These are phyloP conservation scores for Spathaspora arborariae DNA, from an alignment of 805 yeast species.

Conservation along the genomic window DNA sequence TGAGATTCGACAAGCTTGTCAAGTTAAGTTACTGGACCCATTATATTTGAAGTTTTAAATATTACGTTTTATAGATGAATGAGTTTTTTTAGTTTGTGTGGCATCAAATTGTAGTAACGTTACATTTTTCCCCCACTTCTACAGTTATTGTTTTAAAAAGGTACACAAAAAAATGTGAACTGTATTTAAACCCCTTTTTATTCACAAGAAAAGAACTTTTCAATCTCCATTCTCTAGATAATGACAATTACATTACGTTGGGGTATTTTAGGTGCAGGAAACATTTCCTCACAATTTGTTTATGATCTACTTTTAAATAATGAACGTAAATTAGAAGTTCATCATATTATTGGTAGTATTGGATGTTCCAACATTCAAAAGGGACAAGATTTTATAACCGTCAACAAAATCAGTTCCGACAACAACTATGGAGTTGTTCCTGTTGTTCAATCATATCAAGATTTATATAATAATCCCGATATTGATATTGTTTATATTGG, in stretches of 20 bases:
- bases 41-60: constrained; percentile 22
- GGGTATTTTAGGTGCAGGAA: constrained; percentile 51
- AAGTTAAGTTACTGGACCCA: constrained; percentile 14
- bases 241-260: constrained; percentile 24
- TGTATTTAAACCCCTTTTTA: not conserved
- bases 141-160: not conserved
- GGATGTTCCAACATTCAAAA: constrained; percentile 36
- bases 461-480: constrained; percentile 38
- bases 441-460: constrained; percentile 34
- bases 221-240: not conserved
- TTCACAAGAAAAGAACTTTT: not conserved
- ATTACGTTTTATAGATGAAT: not conserved
- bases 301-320: constrained; percentile 33
- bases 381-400: constrained; percentile 29
- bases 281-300: constrained; percentile 44
- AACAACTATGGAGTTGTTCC: constrained; percentile 26
- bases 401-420: constrained; percentile 12
- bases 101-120: not conserved
- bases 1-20: constrained; percentile 14
- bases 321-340: constrained; percentile 17
- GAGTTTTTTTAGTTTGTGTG: not conserved
- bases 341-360: constrained; percentile 34
- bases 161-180: not conserved
- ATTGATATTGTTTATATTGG: constrained; percentile 53
- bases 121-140: constrained; percentile 2